Base-by-base conservation (phyloP, 192 early-diverging fungal species). In the Coemansia sp. region DNA sequence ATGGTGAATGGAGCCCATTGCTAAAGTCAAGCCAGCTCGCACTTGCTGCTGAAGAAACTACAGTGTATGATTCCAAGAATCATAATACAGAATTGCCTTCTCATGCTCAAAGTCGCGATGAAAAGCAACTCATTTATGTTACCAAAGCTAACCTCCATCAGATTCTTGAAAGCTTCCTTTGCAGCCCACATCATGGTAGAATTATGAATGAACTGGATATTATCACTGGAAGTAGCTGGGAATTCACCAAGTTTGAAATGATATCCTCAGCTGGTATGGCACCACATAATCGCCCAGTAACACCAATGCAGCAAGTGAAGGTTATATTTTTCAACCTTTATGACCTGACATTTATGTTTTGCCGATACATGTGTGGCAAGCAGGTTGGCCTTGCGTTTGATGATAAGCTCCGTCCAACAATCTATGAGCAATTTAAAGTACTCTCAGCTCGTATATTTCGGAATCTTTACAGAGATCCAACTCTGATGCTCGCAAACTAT, bases 381-480 rank as follows among this genome's bases (percentile, higher is more conserved):
- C 58, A 47, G 5, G 27, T 55, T 23, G 19, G 38, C 28, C n/a
- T 21, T 3, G 4, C 54, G 8, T 44, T 48, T 14, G 41, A 56
- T 2, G 70, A 78, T 51, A 69, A 69, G 49, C 44, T 73, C 56
- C 69, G 76, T 0, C 76, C 76, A 28, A 58, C 76, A 6, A 34
- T 66, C 59, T 93, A 50, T 32, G 64, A 65, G 7, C 79, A 85
- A 58, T 80, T 82, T 22, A 65, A 56, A 25, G 64, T 82, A 5
- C 62, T 85, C 16, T 74, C 82, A 0, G 70, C 82, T 9, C 69
- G 84, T 9, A 78, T 78, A 54, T 74, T 81, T 60, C 65, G 73
- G 49, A 68, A 76, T 49, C 48, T 69, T 21, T 74, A 71, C 49
- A 75, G 76, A 5, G 74, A 77, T 25, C 66, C 71, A 25, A 66